Conservation (phyloP, 2,329 filamentous ascomycete genomes). For the Colletotrichum destructivum region DNA sequence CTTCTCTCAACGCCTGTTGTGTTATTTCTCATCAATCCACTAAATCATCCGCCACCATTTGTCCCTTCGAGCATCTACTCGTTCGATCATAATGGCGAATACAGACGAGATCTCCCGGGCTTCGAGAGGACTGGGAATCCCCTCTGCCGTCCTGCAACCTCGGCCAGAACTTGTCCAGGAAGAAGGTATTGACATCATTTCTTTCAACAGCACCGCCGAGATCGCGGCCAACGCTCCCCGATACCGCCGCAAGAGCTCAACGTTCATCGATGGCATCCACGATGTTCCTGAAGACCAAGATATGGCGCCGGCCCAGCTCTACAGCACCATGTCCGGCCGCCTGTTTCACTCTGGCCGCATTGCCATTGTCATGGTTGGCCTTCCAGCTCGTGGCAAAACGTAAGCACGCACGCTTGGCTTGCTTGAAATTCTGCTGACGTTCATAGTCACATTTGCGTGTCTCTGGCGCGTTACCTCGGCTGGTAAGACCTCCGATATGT, state of each 20-base stretch:
- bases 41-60: not conserved
- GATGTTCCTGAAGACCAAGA: slow-evolving; percentile 86
- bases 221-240: slow-evolving; percentile 91
- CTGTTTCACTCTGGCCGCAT: slow-evolving; percentile 98
- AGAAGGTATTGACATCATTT: slow-evolving; percentile 48
- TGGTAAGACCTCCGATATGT: slow-evolving; percentile 71
- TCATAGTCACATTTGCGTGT: slow-evolving; percentile 90
- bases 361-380: slow-evolving; percentile 95
- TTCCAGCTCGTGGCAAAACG: slow-evolving; percentile 96
- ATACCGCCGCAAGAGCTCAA: slow-evolving; percentile 93
- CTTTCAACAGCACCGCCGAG: slow-evolving; percentile 80
- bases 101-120: not conserved
- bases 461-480: slow-evolving; percentile 91
- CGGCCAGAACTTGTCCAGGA: slow-evolving; percentile 42
- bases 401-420: slow-evolving; percentile 58
- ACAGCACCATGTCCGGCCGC: slow-evolving; percentile 97
- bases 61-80: not conserved
- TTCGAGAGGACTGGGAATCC: too few relatives aligned
- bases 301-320: slow-evolving; percentile 95
- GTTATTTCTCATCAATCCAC: not conserved
- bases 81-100: slow-evolving; percentile 5
- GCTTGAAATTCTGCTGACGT: slow-evolving; percentile 11
- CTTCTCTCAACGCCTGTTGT: not conserved
- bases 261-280: slow-evolving; percentile 97
- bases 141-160: not conserved